A percentile compares a stretch with the other conserved stretches of the same genome.
Evolutionary conservation across 352 stramenopile genomes (phyloP).

Genomic region (Globisporangium nagaii): DNA sequence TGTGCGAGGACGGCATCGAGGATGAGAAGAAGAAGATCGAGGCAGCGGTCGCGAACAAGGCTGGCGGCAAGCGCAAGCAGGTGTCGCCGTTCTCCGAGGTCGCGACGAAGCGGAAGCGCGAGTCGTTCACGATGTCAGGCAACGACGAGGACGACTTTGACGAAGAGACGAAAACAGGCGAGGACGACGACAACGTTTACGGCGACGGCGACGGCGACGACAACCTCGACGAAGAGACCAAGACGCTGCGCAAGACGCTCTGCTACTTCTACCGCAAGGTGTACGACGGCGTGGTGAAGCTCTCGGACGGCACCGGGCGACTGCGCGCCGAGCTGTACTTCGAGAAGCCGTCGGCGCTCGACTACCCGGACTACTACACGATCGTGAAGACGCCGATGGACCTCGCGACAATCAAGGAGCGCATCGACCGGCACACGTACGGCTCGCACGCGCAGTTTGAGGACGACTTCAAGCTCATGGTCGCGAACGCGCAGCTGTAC

Average conservation of each 20-base stretch:
- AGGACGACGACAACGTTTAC: constrained; percentile 11
- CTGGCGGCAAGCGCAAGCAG: constrained; percentile 12
- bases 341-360: constrained; percentile 68
- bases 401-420: constrained; percentile 79
- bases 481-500: constrained; percentile 84
- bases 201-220: constrained; percentile 37
- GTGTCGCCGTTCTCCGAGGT: constrained; percentile 12
- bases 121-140: background rate
- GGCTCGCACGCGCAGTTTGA: constrained; percentile 60
- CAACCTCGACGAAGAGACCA: constrained; percentile 28
- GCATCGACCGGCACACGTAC: constrained; percentile 70
- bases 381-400: constrained; percentile 87
- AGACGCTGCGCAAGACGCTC: constrained; percentile 55
- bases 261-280: constrained; percentile 84
- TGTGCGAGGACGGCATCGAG: constrained; percentile 81
- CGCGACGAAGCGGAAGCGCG: constrained; percentile 30
- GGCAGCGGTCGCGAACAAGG: background rate
- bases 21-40: constrained; percentile 24
- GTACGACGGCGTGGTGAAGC: constrained; percentile 77
- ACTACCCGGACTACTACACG: constrained; percentile 89
- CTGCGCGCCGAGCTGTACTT: constrained; percentile 70
- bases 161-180: background rate
- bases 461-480: constrained; percentile 80
- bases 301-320: constrained; percentile 62
- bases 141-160: constrained; percentile 10